Evolutionary conservation across 2,329 filamentous ascomycete species (phyloP).

Genomic region (Fusarium sp.): DNA sequence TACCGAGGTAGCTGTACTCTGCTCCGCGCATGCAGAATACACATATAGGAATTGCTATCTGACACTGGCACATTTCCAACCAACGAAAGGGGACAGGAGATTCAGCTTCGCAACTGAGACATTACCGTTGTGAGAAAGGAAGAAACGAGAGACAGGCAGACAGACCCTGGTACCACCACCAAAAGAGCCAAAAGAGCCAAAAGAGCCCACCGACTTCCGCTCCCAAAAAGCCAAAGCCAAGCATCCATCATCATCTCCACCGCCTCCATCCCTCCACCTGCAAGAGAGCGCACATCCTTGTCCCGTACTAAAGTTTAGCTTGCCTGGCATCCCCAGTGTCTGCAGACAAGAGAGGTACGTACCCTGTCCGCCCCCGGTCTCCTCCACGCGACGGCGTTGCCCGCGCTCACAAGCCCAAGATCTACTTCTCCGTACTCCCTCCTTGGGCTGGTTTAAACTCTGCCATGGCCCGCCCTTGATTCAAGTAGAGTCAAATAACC

Average conservation of each 20-base stretch:
- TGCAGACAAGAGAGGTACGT: conserved; percentile 27
- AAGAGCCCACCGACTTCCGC: not conserved
- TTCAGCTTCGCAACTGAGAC: conserved; percentile 19
- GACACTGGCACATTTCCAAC: conserved; percentile 1
- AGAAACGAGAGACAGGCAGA: conserved; percentile 7
- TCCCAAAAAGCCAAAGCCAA: conserved; percentile 16
- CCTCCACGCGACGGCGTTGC: conserved; percentile 36
- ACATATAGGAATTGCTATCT: not conserved
- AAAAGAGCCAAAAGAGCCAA: too few relatives aligned
- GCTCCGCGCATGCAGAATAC: too few relatives aligned
- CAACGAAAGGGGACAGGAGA: conserved; percentile 1
- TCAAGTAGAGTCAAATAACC: conserved; percentile 13
- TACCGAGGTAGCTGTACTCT: too few relatives aligned
- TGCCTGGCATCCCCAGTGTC: conserved; percentile 26
- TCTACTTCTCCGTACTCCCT: conserved; percentile 19
- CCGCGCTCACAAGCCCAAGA: conserved; percentile 23
- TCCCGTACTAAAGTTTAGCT: conserved; percentile 21
- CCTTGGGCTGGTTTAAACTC: conserved; percentile 41
- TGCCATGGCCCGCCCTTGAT: conserved; percentile 32
- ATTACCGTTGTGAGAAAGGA: conserved; percentile 14
- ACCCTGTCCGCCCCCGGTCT: conserved; percentile 24
- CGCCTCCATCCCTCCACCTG: conserved; percentile 24
- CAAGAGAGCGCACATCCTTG: conserved; percentile 28
- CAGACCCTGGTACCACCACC: conserved; percentile 5
- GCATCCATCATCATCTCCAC: conserved; percentile 34